A percentile compares a stretch with the other conserved stretches of the same genome.
Conservation (phyloP, 1,284 basidiomycete species). For the Heterobasidion occidentale region DNA sequence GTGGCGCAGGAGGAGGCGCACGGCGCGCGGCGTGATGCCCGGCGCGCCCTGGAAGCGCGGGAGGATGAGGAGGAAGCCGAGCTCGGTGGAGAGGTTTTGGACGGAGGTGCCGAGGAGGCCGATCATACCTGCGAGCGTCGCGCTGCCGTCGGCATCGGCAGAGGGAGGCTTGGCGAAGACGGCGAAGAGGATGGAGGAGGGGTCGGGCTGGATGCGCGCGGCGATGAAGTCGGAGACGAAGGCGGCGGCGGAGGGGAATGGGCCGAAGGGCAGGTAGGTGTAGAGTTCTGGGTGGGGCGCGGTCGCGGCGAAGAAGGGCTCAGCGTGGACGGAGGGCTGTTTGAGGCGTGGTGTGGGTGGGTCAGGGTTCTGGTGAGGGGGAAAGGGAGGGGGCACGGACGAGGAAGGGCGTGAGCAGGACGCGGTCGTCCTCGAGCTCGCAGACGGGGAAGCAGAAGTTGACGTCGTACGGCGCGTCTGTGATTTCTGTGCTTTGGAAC, state of each 20-base stretch:
- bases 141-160: slow-evolving; percentile 8
- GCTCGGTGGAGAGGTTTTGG: slow-evolving; percentile 36
- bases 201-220: slow-evolving; percentile 24
- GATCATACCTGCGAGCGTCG: slow-evolving; percentile 33
- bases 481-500: background rate
- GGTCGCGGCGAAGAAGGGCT: background rate
- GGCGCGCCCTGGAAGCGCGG: slow-evolving; percentile 52
- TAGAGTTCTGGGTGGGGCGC: slow-evolving; percentile 16
- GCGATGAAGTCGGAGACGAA: slow-evolving; percentile 18
- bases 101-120: slow-evolving; percentile 30
- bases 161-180: slow-evolving; percentile 36
- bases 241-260: slow-evolving; percentile 24
- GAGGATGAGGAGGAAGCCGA: slow-evolving; percentile 42
- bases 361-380: background rate
- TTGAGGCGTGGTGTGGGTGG: slow-evolving; percentile 7
- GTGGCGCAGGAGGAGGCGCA: slow-evolving; percentile 51
- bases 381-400: slow-evolving; percentile 6
- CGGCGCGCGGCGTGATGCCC: slow-evolving; percentile 54
- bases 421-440: slow-evolving; percentile 19
- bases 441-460: slow-evolving; percentile 26
- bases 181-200: slow-evolving; percentile 33
- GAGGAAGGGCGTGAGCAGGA: slow-evolving; percentile 26
- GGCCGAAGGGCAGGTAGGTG: slow-evolving; percentile 34
- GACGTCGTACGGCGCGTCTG: slow-evolving; percentile 11
- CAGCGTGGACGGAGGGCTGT: slow-evolving; percentile 4